phyloP scores from a whole-genome alignment of 2,329 filamentous ascomycete genomes.

The Exophiala aquamarina region DNA sequence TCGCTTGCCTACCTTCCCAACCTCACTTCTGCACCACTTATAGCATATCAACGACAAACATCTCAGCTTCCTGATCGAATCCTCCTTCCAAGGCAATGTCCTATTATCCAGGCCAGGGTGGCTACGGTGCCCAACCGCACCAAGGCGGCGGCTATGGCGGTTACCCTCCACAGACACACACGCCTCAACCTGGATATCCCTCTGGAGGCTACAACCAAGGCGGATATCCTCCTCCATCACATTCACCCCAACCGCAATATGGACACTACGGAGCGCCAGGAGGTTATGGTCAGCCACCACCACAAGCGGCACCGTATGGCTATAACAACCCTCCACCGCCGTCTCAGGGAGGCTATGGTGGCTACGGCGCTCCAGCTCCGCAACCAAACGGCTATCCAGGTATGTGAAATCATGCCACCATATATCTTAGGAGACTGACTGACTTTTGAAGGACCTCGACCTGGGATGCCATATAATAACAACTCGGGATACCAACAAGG shows the following conservation, averaged over 20 bases:
- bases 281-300: constrained; percentile 49
- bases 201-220: constrained; percentile 25
- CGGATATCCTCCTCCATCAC: constrained; percentile 30
- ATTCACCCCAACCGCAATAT: constrained; percentile 33
- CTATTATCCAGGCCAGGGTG: constrained; percentile 59
- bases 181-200: constrained; percentile 33
- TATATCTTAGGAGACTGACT: constrained; percentile 1
- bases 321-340: constrained; percentile 34
- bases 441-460: constrained; percentile 16
- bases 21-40: background rate
- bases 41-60: background rate
- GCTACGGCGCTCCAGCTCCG: constrained; percentile 36
- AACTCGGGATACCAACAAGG: constrained; percentile 12
- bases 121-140: constrained; percentile 54
- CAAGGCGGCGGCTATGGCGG: constrained; percentile 33
- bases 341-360: constrained; percentile 11
- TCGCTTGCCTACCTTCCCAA: constrained; percentile 3
- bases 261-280: constrained; percentile 30
- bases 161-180: constrained; percentile 31
- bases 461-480: constrained; percentile 25
- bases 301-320: constrained; percentile 29
- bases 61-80: background rate
- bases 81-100: constrained; percentile 51
- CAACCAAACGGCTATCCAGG: constrained; percentile 43
- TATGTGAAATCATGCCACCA: constrained; percentile 30